These are phyloP conservation scores for Discostella stelligeroides DNA, from an alignment of 108 stramenopile genomes.

Conservation along the genomic window DNA sequence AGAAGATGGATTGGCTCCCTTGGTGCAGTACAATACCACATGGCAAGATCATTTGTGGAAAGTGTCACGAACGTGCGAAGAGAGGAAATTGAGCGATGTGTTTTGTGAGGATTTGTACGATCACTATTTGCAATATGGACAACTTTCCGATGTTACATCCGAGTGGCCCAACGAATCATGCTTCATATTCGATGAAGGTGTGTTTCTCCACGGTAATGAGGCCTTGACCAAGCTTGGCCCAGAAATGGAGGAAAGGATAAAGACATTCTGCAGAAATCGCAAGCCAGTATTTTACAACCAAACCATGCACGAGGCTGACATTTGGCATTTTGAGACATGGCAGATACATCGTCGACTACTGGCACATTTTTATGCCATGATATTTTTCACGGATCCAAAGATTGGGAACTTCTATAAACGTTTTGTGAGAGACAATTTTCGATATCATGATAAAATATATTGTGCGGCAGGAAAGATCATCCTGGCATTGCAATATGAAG, in stretches of 20 bases:
- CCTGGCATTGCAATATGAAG: constrained; percentile 70
- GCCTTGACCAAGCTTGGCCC: constrained; percentile 27
- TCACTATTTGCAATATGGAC: constrained; percentile 23
- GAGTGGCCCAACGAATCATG: constrained; percentile 42
- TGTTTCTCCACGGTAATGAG: constrained; percentile 41
- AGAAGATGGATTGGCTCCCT: constrained; percentile 35
- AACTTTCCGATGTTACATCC: constrained; percentile 14
- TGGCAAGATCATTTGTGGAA: constrained; percentile 20
- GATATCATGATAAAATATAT: constrained; percentile 83
- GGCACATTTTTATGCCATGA: constrained; percentile 80
- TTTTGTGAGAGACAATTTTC: constrained; percentile 85
- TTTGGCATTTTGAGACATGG: constrained; percentile 74
- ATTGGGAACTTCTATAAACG: constrained; percentile 80
- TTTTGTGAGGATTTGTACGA: constrained; percentile 48
- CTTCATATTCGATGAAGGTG: constrained; percentile 65
- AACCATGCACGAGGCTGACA: constrained; percentile 25
- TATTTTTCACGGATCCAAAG: constrained; percentile 78
- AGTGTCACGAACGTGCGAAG: constrained; percentile 25
- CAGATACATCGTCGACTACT: constrained; percentile 67
- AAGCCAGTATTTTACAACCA: constrained; percentile 33
- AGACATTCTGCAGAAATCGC: constrained; percentile 37
- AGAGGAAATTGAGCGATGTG: constrained; percentile 28
- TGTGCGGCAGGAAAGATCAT: constrained; percentile 91
- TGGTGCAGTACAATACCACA: constrained; percentile 30
- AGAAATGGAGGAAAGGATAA: constrained; percentile 46